Evolutionary conservation across 495 filamentous ascomycete genomes (phyloP), one percentile per base, ranked within the genome.

Genomic region (Emericellopsis terricola): DNA sequence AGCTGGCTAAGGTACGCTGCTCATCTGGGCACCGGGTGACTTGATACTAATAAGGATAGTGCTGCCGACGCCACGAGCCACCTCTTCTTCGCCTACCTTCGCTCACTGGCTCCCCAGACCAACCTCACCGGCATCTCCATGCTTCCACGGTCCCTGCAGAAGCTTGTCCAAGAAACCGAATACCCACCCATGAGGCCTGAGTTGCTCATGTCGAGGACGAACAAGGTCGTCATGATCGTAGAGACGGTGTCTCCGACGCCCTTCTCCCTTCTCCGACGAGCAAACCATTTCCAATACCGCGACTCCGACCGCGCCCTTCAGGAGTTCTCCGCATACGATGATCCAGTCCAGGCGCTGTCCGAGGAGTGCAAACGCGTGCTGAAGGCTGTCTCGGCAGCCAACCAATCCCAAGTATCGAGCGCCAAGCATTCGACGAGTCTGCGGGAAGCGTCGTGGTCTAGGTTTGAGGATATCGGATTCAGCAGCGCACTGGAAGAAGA

Each of bases 51-150:
- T 17, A 41, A 37, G 14, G 17, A 34, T 43, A 92, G 81, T 44
- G 84, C 85, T 35, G 89, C 89, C 37, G 85, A 97, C 67, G 89
- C 91, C 29, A 78, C 86, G 8, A 91, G 85, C 48, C 89, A 97
- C 56, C 53, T 97, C 13, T 97, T 97, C 62, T 97, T 97, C 49
- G 91, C 89, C 30, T 97, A 96, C 49, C 67, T 97, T 23, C 77
- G 89, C 28, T 94, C 83, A 1, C 60, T 92, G 24, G 74, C 85
- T 1, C 87, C 91, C 21, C 79, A 89, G 36, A 68, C 74, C 20
- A 52, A 69, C 24, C 62, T 75, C 36, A 78, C 68, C 43, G 77
- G 73, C 26, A 91, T 96, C 33, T 79, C 83, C 2, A 64, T 76
- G 29, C 59, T 97, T 13, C 91, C 89, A 13, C 78, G 85, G 44